Conservation (phyloP, 805 yeast genomes). For the Lipomyces starkeyi region DNA sequence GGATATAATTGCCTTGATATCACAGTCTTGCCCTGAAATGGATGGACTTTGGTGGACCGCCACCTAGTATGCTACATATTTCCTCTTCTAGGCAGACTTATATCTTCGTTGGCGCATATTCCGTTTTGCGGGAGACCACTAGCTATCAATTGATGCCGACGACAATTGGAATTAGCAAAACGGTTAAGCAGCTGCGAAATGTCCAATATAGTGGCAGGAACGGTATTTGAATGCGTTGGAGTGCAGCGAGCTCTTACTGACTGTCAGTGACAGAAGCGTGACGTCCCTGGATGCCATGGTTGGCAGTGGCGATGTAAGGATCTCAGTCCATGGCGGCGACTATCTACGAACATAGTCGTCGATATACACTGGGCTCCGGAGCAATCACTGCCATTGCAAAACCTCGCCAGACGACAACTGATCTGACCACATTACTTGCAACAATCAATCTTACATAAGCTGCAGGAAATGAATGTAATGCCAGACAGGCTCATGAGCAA, state of each 20-base stretch:
- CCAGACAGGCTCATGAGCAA: not conserved
- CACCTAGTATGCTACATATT: slow-evolving; percentile 64
- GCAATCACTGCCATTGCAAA: too few relatives aligned
- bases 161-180: not conserved
- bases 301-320: not conserved
- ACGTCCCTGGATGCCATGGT: not conserved
- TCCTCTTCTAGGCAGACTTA: slow-evolving; percentile 57
- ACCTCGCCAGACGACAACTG: not conserved
- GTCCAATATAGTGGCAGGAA: not conserved
- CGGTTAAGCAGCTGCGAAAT: not conserved
- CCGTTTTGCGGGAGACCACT: not conserved
- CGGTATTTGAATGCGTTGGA: not conserved
- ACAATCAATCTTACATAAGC: not conserved
- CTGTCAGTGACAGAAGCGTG: not conserved
- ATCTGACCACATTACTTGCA: not conserved
- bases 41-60: slow-evolving; percentile 50
- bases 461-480: not conserved
- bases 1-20: slow-evolving; percentile 56
- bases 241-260: not conserved
- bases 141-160: not conserved
- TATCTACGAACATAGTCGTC: not conserved
- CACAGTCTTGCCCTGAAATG: slow-evolving; percentile 35
- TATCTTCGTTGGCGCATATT: slow-evolving; percentile 44
- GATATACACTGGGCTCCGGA: not conserved
- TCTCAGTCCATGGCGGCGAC: not conserved